Evolutionary conservation across 768 basidiomycete genomes (phyloP).

Genomic region (Agrocybe pediades): DNA sequence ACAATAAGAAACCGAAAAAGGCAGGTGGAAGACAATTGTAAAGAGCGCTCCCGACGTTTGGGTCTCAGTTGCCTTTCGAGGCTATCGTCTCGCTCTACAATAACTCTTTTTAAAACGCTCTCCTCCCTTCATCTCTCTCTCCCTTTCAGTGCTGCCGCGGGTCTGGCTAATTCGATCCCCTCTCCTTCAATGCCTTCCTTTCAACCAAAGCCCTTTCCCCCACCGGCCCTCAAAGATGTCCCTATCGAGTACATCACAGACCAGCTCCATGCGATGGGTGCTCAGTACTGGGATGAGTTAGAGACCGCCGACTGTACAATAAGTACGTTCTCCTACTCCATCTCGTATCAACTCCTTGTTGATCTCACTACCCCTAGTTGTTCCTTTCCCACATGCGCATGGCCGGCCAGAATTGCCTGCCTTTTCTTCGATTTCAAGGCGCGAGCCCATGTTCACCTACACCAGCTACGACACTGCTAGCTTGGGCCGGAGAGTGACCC

Average conservation of each 20-base stretch:
- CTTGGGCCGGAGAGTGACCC: conserved; percentile 50
- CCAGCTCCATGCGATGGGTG: conserved; percentile 67
- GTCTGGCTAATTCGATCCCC: conserved; percentile 37
- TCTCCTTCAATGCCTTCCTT: conserved; percentile 39
- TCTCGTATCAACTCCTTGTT: background rate
- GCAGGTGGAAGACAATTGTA: conserved; percentile 41
- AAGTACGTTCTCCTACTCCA: conserved; percentile 40
- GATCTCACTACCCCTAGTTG: conserved; percentile 34
- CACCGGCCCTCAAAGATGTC: conserved; percentile 60
- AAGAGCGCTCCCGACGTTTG: conserved; percentile 7
- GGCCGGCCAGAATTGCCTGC: conserved; percentile 33
- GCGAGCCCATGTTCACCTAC: conserved; percentile 30
- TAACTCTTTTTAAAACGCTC: conserved; percentile 26
- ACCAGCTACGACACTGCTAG: conserved; percentile 42
- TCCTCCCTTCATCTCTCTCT: conserved; percentile 23
- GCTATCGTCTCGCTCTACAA: background rate
- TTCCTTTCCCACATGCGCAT: conserved; percentile 49
- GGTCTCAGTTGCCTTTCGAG: conserved; percentile 1
- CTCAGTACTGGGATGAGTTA: conserved; percentile 72
- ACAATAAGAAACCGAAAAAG: conserved; percentile 41
- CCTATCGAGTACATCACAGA: conserved; percentile 74
- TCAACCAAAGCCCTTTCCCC: conserved; percentile 62
- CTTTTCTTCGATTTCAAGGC: conserved; percentile 28
- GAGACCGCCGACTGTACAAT: conserved; percentile 82
- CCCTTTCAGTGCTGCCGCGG: conserved; percentile 39